Conservation (phyloP, 495 filamentous ascomycete genomes). For the Thermothielavioides terrestris region DNA sequence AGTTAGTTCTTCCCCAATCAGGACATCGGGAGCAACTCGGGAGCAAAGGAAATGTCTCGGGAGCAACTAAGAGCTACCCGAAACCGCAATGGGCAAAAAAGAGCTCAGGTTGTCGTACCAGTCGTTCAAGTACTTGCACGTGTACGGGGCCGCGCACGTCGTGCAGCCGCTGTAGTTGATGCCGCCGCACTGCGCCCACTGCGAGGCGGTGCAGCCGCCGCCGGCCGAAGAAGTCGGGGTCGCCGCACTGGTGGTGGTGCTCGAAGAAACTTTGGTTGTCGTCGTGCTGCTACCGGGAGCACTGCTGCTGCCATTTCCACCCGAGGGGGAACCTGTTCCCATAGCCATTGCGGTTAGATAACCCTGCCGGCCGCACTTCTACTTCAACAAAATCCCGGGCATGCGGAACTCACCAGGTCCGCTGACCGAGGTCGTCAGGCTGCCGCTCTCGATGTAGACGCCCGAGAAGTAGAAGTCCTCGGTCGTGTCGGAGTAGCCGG, state of each 20-base stretch:
- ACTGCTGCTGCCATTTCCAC: constrained; percentile 8
- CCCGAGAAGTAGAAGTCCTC: constrained; percentile 70
- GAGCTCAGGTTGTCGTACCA: too few relatives aligned
- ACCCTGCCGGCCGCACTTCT: too few relatives aligned
- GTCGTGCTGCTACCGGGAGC: constrained; percentile 5
- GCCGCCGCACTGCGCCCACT: constrained; percentile 40
- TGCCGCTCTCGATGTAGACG: constrained; percentile 60
- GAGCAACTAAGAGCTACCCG: too few relatives aligned
- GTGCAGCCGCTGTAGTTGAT: constrained; percentile 32
- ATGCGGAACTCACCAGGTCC: constrained; percentile 20
- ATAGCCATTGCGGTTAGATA: not conserved
- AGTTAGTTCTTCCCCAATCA: constrained; percentile 15
- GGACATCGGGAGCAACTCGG: too few relatives aligned
- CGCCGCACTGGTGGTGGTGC: constrained; percentile 17
- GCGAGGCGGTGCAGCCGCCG: constrained; percentile 20
- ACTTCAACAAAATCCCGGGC: too few relatives aligned
- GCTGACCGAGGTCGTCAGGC: constrained; percentile 45
- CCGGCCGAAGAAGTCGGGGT: constrained; percentile 7
- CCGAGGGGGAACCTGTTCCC: constrained; percentile 7
- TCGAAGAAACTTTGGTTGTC: constrained; percentile 2
- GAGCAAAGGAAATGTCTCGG: too few relatives aligned
- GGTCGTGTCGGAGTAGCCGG: constrained; percentile 41
- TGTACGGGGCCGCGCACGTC: constrained; percentile 29
- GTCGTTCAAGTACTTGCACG: constrained; percentile 31
- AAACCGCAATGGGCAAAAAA: too few relatives aligned